phyloP scores from a whole-genome alignment of 148 eudicot genomes.

The Fagopyrum homotropicum region DNA sequence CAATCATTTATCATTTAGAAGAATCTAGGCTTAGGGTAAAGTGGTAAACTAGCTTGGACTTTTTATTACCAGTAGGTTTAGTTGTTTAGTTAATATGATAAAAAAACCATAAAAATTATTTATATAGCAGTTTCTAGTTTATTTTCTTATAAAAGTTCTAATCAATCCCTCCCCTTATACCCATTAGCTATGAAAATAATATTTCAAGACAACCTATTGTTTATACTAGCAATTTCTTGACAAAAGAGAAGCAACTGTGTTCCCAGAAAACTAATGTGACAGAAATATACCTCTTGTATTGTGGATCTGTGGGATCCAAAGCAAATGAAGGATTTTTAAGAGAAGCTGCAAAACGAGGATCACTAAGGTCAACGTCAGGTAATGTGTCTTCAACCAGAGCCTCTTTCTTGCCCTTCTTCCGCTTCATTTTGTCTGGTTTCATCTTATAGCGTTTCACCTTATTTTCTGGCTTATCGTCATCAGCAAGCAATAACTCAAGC shows the following conservation, averaged over 20 bases:
- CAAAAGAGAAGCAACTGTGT: neutral
- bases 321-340: conserved; percentile 58
- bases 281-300: conserved; percentile 63
- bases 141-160: too few species aligned
- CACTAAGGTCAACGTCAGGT: conserved; percentile 56
- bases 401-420: conserved; percentile 63
- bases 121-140: too few species aligned
- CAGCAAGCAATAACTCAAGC: conserved; percentile 83
- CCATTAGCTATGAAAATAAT: neutral
- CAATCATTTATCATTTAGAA: too few species aligned
- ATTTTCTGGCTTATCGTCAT: conserved; percentile 46
- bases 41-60: too few species aligned
- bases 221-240: neutral
- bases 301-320: conserved; percentile 95
- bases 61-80: too few species aligned
- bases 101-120: neutral
- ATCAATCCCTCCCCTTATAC: too few species aligned
- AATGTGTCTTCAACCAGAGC: conserved; percentile 51
- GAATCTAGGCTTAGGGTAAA: too few species aligned
- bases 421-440: conserved; percentile 55
- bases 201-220: neutral
- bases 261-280: neutral
- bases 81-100: neutral
- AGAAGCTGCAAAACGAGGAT: conserved; percentile 71
- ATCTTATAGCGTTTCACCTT: conserved; percentile 72